Base-by-base conservation (phyloP, 805 yeast species). In the Tetrapisispora phaffii region DNA sequence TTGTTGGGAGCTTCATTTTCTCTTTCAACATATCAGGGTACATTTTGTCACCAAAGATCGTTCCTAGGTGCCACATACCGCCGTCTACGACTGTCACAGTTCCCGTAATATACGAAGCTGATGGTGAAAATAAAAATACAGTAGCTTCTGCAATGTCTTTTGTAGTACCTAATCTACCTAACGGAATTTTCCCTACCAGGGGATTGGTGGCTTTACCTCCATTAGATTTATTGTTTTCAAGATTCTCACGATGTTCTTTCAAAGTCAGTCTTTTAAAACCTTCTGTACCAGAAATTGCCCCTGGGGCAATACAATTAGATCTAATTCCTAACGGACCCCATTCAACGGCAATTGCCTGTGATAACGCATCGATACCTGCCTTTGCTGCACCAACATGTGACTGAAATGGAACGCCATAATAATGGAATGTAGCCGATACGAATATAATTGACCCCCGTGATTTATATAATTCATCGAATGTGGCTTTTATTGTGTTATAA, bases 361-460 rank as follows among this genome's bases (percentile, higher is more conserved):
- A 78, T 32, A 89, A 69, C 3, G 96, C 94, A 62, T 90, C 97
- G 35, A 90, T 74, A 22, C 96, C 97, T 1, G 97, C 96, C 66
- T 90, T 90, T 2, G 97, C 97, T 0, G 97, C 96, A 6, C 89
- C 82, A 3, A 88, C 96, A 57, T 90, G 97, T 6, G 79, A 57
- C 66, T 90, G 97, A 68, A 83, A 79, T 13, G 96, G 95, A 24
- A 84, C 78, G 10, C 97, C 97, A 55, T 79, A 76, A 63, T 85
- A 85, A 65, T 90, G 97, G 48, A 90, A 73, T 2, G 97, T 89
- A 2, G 97, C 94, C 41, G 89, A 77, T 17, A 90, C 85, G 55
- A 89, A 87, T 12, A 89, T 53, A 15, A 86, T 70, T 2, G 79
- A 66, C 22, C 97, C 97, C 62, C 77, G 79, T 55, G 74, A 75